Evolutionary conservation across 148 eudicot genomes (phyloP).

Genomic region (Mesembryanthemum crystallinum): DNA sequence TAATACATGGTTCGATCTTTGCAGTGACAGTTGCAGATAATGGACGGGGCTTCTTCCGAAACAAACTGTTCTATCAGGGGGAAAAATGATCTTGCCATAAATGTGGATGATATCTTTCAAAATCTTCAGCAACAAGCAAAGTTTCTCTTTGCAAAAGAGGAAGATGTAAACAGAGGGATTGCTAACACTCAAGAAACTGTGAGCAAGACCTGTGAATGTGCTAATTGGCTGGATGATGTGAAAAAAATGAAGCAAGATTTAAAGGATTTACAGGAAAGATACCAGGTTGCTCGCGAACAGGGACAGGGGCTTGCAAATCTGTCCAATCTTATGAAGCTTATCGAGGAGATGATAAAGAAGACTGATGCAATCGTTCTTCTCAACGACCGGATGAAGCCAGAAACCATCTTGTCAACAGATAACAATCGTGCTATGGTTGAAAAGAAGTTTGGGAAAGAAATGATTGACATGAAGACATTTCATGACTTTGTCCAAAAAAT

Average conservation of each 20-base stretch:
- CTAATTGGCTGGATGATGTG: slow-evolving; percentile 17
- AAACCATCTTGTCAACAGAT: background rate
- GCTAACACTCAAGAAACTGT: background rate
- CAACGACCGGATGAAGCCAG: slow-evolving; percentile 6
- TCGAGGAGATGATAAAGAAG: slow-evolving; percentile 15
- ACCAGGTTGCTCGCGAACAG: background rate
- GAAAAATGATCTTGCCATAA: slow-evolving; percentile 1
- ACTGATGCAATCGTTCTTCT: background rate
- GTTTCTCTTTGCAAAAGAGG: slow-evolving; percentile 19
- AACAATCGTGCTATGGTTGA: background rate
- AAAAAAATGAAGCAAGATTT: slow-evolving; percentile 7
- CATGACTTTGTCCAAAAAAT: slow-evolving; percentile 18
- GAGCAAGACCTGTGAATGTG: slow-evolving; percentile 8
- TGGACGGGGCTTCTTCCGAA: background rate
- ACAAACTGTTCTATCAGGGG: background rate
- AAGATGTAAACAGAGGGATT: slow-evolving; percentile 5
- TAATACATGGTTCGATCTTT: background rate
- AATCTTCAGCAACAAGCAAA: slow-evolving; percentile 17
- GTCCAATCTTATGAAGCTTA: slow-evolving; percentile 5
- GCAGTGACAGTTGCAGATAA: slow-evolving; percentile 1
- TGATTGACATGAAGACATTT: slow-evolving; percentile 7
- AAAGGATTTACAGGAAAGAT: slow-evolving; percentile 12
- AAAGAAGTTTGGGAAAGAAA: slow-evolving; percentile 3
- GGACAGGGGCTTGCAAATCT: background rate
- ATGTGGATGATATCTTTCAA: slow-evolving; percentile 21